Evolutionary conservation across 352 stramenopile species (phyloP).

Genomic region (Phytophthora pseudosyringae): DNA sequence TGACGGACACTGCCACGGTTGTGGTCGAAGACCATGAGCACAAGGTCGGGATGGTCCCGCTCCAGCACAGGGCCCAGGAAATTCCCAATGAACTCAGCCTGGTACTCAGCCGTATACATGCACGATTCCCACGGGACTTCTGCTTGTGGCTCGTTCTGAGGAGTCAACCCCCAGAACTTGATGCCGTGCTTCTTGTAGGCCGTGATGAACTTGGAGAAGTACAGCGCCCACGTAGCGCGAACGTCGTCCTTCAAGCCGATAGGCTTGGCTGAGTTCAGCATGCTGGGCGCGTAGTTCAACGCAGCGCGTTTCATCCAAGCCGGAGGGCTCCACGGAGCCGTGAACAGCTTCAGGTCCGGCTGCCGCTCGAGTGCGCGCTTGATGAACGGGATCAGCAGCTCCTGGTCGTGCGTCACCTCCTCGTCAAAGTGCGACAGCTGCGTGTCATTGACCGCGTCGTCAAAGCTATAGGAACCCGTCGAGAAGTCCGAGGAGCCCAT

Average conservation of each 20-base stretch:
- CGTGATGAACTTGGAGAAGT: slow-evolving; percentile 93
- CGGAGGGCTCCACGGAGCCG: slow-evolving; percentile 89
- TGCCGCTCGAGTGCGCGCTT: slow-evolving; percentile 65
- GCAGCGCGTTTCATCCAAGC: slow-evolving; percentile 85
- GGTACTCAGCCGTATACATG: slow-evolving; percentile 52
- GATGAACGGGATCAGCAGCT: slow-evolving; percentile 88
- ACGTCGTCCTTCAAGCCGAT: slow-evolving; percentile 60
- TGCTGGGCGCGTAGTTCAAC: slow-evolving; percentile 60
- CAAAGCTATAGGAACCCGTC: slow-evolving; percentile 85
- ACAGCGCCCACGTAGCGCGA: slow-evolving; percentile 82
- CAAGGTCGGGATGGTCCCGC: slow-evolving; percentile 70
- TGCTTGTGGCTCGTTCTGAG: slow-evolving; percentile 92
- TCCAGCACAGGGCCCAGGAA: slow-evolving; percentile 84
- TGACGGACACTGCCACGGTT: slow-evolving; percentile 85
- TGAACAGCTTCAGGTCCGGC: slow-evolving; percentile 83
- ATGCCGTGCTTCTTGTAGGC: slow-evolving; percentile 91
- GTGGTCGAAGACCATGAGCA: slow-evolving; percentile 93
- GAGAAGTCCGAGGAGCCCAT: slow-evolving; percentile 94
- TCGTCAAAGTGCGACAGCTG: slow-evolving; percentile 79
- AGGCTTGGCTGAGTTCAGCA: slow-evolving; percentile 65
- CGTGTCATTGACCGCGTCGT: slow-evolving; percentile 78
- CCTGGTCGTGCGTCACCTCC: slow-evolving; percentile 76
- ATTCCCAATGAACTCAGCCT: slow-evolving; percentile 79
- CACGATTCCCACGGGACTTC: slow-evolving; percentile 77
- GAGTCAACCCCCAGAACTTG: slow-evolving; percentile 88